Conservation (phyloP, 2,329 filamentous ascomycete genomes). For the Calcarisporium arbuscula region DNA sequence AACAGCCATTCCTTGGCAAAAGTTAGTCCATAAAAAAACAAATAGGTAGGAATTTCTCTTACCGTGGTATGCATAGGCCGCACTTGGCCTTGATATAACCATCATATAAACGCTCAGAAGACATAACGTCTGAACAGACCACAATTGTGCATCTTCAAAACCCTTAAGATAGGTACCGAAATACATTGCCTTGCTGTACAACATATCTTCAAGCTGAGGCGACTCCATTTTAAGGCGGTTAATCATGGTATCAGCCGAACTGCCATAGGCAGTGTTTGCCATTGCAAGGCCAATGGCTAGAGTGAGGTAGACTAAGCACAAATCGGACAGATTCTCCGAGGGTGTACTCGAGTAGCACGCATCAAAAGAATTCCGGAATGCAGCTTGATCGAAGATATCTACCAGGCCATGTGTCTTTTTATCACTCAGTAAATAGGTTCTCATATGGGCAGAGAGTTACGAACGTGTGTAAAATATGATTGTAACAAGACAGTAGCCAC, state of each 20-base stretch:
- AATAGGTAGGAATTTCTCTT: constrained; percentile 12
- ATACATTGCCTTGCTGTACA: constrained; percentile 53
- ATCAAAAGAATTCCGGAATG: constrained; percentile 43
- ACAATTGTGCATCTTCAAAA: constrained; percentile 57
- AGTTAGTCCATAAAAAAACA: constrained; percentile 9
- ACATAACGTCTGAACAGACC: constrained; percentile 57
- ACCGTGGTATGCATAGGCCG: constrained; percentile 57
- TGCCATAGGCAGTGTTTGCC: constrained; percentile 45
- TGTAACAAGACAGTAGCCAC: constrained; percentile 38
- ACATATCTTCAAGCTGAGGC: constrained; percentile 51
- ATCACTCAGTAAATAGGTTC: too few relatives aligned
- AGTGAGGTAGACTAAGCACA: constrained; percentile 56
- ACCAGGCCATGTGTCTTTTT: constrained; percentile 56
- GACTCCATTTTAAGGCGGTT: constrained; percentile 41
- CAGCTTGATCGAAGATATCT: constrained; percentile 49
- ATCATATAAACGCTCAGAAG: constrained; percentile 62
- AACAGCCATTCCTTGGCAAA: constrained; percentile 50
- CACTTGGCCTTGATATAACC: constrained; percentile 54
- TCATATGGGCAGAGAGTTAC: constrained; percentile 8
- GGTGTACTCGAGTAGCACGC: constrained; percentile 50
- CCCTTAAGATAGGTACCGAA: constrained; percentile 39
- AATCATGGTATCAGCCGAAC: constrained; percentile 42
- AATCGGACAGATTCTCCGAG: constrained; percentile 39
- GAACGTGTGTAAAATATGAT: constrained; percentile 56
- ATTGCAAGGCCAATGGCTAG: constrained; percentile 58